A percentile compares a stretch with the other conserved stretches of the same genome.
Conservation (phyloP, 306 rosid species). For the Glycine latifolia region DNA sequence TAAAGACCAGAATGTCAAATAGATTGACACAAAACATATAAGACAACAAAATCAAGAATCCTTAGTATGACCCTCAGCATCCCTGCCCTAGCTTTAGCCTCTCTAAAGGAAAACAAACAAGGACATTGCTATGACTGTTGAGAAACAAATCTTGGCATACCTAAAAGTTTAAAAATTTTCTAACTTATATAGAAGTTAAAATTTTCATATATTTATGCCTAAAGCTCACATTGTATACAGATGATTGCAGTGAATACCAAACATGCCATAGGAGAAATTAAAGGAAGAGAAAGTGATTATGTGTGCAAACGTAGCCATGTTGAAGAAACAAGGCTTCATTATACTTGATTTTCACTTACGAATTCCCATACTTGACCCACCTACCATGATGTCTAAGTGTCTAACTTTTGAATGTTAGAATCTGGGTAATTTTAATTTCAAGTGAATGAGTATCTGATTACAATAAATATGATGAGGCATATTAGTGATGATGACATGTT, state of each 20-base stretch:
- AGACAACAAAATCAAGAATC: too few relatives aligned
- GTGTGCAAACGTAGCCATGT: neutral
- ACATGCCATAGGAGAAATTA: neutral
- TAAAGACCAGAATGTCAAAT: too few relatives aligned
- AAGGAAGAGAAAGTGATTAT: neutral
- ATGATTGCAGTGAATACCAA: neutral
- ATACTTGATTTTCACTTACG: too few relatives aligned
- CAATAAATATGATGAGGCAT: neutral
- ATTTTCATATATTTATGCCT: neutral
- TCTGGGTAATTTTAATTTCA: neutral
- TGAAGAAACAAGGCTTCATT: too few relatives aligned
- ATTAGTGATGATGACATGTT: neutral
- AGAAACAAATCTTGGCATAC: conserved; percentile 11
- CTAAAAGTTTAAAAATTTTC: neutral
- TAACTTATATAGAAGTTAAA: neutral
- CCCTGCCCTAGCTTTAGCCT: neutral
- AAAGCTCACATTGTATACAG: neutral
- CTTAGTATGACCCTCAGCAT: neutral
- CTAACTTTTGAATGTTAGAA: neutral
- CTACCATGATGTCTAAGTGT: neutral
- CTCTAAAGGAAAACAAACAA: conserved; percentile 7
- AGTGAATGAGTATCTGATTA: conserved; percentile 19
- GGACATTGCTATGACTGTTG: neutral
- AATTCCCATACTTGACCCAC: too few relatives aligned
- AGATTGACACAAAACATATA: too few relatives aligned